These are phyloP conservation scores for Cicer cuneatum DNA, from an alignment of 306 rosid species.

Conservation along the genomic window DNA sequence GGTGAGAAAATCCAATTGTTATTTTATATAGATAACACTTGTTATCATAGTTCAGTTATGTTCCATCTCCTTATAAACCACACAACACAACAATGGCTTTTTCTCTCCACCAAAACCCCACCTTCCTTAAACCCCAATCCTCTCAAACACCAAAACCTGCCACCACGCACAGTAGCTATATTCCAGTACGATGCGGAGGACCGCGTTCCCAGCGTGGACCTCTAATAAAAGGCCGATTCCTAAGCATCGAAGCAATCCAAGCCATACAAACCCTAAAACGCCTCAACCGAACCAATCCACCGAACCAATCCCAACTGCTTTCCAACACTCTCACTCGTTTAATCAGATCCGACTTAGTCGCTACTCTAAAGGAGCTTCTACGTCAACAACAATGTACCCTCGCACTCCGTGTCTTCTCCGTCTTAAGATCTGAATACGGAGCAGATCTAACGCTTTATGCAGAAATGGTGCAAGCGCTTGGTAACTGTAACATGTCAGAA, in stretches of 20 bases:
- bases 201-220: slow-evolving; percentile 94
- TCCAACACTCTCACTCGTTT: slow-evolving; percentile 73
- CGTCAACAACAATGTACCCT: slow-evolving; percentile 75
- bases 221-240: slow-evolving; percentile 72
- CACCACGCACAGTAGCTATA: slow-evolving; percentile 25
- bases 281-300: slow-evolving; percentile 59
- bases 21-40: slow-evolving; percentile 3
- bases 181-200: slow-evolving; percentile 73
- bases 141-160: neutral
- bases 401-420: slow-evolving; percentile 69
- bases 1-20: neutral
- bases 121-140: slow-evolving; percentile 52
- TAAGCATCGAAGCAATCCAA: slow-evolving; percentile 96
- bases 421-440: slow-evolving; percentile 71
- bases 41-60: neutral
- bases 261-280: slow-evolving; percentile 89
- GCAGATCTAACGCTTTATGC: slow-evolving; percentile 65
- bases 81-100: slow-evolving; percentile 59
- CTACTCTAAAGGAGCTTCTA: slow-evolving; percentile 79
- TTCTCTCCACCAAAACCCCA: slow-evolving; percentile 50
- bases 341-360: slow-evolving; percentile 75
- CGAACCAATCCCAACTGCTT: slow-evolving; percentile 39
- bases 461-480: slow-evolving; percentile 57
- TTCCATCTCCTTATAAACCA: neutral
- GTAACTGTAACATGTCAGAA: slow-evolving; percentile 53